Base-by-base conservation (phyloP, 2,329 filamentous ascomycete species). In the Aspergillus candidus region DNA sequence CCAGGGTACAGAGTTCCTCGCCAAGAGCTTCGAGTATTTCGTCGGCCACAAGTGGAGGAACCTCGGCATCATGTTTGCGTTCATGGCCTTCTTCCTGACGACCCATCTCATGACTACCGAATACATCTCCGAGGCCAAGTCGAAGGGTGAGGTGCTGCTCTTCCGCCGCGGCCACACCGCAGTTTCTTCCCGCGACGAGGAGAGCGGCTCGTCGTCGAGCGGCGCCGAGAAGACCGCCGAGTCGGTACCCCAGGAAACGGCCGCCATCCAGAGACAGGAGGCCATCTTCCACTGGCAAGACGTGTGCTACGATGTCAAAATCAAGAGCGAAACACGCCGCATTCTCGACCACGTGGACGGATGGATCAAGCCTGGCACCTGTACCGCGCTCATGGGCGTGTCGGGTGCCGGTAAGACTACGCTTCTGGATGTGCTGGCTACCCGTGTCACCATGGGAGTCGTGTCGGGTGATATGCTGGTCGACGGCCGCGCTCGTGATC, bases 361-460 rank as follows among this genome's bases (percentile, higher is more conserved):
- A 31, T 96, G 88, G 86, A 88, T 96, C 47, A 93, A 94, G 67
- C 90, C 90, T 3, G 90, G 90, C 47, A 94, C 88, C 12, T 66
- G 94, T 42, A 95, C 89, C 11, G 89, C 88, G 32, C 74, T 94
- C 3, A 95, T 95, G 89, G 77, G 88, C 70, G 87, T 90, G 6
- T 89, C 85, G 29, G 89, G 90, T 54, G 90, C 90, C n/a, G 90
- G 90, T 46, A 96, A 96, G 68, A 96, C 90, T 0, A 95, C 90
- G 1, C 77, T 96, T 22, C 72, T 96, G 29, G 87, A 95, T 66
- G 86, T 87, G 31, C 75, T 96, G 52, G 90, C 90, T 36, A 86
- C 86, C 47, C 84, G 90, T 62, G 85, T 85, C 10, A 89, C 86
- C 1, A 91, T 93, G 82, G 90, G 90, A 68, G 84, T 94, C 13